phyloP scores from a whole-genome alignment of 768 basidiomycete species.

The Filobasidium wieringae region DNA sequence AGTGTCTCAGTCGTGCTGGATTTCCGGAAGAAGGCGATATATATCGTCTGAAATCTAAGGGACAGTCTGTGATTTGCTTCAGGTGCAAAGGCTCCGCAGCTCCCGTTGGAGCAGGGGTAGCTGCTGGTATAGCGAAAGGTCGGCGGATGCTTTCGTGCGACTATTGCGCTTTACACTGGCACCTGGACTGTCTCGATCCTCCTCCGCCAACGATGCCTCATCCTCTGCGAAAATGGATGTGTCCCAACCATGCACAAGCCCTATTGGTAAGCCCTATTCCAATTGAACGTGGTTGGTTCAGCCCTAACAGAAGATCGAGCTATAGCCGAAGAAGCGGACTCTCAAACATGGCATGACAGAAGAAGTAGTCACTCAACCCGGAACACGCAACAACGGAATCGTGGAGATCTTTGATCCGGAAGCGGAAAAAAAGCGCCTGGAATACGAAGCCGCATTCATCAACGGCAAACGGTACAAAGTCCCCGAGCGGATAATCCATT shows the following conservation, averaged over 20 bases:
- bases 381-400: slow-evolving; percentile 79
- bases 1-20: slow-evolving; percentile 56
- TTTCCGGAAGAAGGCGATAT: slow-evolving; percentile 85
- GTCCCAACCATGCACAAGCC: slow-evolving; percentile 89
- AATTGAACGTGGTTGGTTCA: not conserved
- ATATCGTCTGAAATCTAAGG: slow-evolving; percentile 73
- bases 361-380: slow-evolving; percentile 62
- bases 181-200: slow-evolving; percentile 89
- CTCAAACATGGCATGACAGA: slow-evolving; percentile 56
- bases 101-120: slow-evolving; percentile 44
- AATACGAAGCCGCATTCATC: slow-evolving; percentile 33
- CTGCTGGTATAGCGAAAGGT: slow-evolving; percentile 29
- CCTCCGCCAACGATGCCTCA: slow-evolving; percentile 76
- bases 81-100: slow-evolving; percentile 66
- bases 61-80: slow-evolving; percentile 75
- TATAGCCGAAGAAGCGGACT: slow-evolving; percentile 66
- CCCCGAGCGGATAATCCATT: slow-evolving; percentile 76
- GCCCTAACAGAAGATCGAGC: slow-evolving; percentile 2
- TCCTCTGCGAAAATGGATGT: slow-evolving; percentile 93
- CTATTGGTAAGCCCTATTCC: slow-evolving; percentile 3
- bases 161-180: slow-evolving; percentile 89
- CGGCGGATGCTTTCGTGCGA: slow-evolving; percentile 77
- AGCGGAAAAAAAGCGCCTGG: slow-evolving; percentile 12
- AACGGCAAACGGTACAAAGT: slow-evolving; percentile 74
- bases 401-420: slow-evolving; percentile 67